phyloP scores from a whole-genome alignment of 2,329 filamentous ascomycete species.

The Aureobasidium sp. region DNA sequence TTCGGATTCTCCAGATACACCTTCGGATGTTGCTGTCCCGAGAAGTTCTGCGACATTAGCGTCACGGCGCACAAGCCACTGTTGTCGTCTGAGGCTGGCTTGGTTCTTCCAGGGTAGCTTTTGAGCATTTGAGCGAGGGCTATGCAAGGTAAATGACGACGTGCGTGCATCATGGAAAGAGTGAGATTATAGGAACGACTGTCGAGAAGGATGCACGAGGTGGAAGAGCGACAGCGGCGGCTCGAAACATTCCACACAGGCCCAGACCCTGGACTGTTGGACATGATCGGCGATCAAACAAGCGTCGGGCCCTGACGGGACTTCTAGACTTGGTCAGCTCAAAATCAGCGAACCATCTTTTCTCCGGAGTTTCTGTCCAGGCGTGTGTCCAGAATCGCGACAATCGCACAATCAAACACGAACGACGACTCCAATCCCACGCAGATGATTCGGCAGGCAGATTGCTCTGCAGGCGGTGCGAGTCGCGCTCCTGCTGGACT shows the following conservation, averaged over 20 bases:
- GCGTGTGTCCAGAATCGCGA: neutral
- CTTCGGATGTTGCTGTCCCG: neutral
- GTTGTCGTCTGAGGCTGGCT: neutral
- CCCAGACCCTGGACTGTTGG: neutral
- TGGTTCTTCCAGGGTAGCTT: neutral
- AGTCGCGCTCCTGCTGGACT: neutral
- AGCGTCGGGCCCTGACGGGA: neutral
- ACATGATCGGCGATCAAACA: constrained; percentile 1
- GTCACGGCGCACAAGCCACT: neutral
- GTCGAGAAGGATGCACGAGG: neutral
- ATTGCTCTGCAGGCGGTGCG: neutral
- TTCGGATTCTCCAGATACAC: neutral
- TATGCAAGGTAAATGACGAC: neutral
- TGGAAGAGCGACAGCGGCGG: neutral
- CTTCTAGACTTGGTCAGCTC: neutral
- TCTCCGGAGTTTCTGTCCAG: constrained; percentile 1
- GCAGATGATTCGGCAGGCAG: constrained; percentile 7
- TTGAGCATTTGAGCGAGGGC: neutral
- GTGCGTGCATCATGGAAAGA: neutral
- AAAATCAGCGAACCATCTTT: constrained; percentile 10
- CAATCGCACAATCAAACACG: neutral
- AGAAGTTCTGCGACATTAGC: neutral
- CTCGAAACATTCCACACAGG: neutral
- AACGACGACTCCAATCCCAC: neutral
- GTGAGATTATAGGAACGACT: neutral